Evolutionary conservation across 2,329 filamentous ascomycete genomes (phyloP), one percentile per base, ranked within the genome.

Genomic region (Curvularia sp.): DNA sequence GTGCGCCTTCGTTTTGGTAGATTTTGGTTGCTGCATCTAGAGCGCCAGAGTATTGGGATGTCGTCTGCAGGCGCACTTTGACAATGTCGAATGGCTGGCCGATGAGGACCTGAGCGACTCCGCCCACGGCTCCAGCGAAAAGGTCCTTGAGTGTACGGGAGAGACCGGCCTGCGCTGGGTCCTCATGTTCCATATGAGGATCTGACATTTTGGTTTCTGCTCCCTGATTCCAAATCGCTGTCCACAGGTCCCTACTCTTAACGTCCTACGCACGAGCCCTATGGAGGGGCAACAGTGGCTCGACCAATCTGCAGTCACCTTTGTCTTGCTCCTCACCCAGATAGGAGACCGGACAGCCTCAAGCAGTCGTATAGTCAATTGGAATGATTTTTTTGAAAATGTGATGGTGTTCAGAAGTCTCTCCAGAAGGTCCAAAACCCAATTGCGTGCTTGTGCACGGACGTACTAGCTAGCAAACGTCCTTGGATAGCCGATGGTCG

Each of bases 51-150:
- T 97, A 96, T 68, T 91, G 86, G 22, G 85, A 88, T 53, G 90
- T 90, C 15, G 95, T 99, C 79, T 99, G 95, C 49, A 99, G 85
- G 55, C 95, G 91, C 71, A 99, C 95, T 82, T 99, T 99, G 82
- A 99, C 89, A 65, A 67, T 69, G 38, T 70, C 87, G 69, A 89
- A 89, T 13, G 87, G 87, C 77, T 89, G 87, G 64, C 93, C 94
- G 66, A 98, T 85, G 62, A 99, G 81, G 43, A 99, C 95, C 79
- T 99, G 95, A 18, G 95, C 94, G 69, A 98, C 85, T 69, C 95
- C 95, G 63, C 95, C 95, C 7, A 89, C 90, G 59, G 95, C 95
- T 38, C 95, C 95, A 10, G 95, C 87, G 74, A 94, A 90, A 58
- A 99, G 83, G 79, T 99, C 95, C 83, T 98, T 99, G 71, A 88